Base-by-base conservation (phyloP, 2,329 filamentous ascomycete genomes). In the Cladophialophora immunda region DNA sequence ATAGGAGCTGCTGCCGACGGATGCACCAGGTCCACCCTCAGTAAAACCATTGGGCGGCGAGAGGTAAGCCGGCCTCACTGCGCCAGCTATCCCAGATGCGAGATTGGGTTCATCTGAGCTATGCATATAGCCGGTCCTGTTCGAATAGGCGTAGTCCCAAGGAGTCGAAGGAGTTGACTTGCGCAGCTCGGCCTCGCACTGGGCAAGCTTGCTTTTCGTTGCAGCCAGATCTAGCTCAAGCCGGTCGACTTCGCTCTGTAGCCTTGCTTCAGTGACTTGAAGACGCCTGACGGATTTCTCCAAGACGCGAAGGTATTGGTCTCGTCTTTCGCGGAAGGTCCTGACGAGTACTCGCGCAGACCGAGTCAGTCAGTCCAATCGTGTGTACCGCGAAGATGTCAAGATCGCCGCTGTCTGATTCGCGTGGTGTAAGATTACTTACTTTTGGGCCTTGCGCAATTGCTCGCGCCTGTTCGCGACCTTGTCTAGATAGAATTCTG, bases 401-500 rank as follows among this genome's bases (percentile, higher is more conserved):
- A 22, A 50, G 45, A 50, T 50, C 45, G 45, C 45, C 25, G 45
- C 19, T 22, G 45, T 50, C 22, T 13, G 45, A 50, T 50, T 50
- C 45, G 45, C 19, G 7, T 25, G 45, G 25, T 13, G 45, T 9
- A 25, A 25, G 19, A 50, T 22, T 25, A 65, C 67, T 65, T 8
- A 69, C 67, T 59, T 64, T 30, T 79, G 78, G 8, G 78, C 78
- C 59, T 71, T 74, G 13, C 77, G 76, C n/a, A 79, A 72, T 70
- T 79, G 78, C 38, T 79, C 77, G 54, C 75, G 72, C 22, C 78
- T 74, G 62, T 73, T 78, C 30, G 55, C 57, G 36, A 61, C 52
- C 36, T 62, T 56, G 52, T 70, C 64, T 65, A 41, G 19, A 65
- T 52, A 19, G 54, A 29, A 27, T 17, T 22, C 30, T 55, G 11